These are phyloP conservation scores for Ampelomyces quisqualis DNA, from an alignment of 2,329 filamentous ascomycete species.

Conservation along the genomic window DNA sequence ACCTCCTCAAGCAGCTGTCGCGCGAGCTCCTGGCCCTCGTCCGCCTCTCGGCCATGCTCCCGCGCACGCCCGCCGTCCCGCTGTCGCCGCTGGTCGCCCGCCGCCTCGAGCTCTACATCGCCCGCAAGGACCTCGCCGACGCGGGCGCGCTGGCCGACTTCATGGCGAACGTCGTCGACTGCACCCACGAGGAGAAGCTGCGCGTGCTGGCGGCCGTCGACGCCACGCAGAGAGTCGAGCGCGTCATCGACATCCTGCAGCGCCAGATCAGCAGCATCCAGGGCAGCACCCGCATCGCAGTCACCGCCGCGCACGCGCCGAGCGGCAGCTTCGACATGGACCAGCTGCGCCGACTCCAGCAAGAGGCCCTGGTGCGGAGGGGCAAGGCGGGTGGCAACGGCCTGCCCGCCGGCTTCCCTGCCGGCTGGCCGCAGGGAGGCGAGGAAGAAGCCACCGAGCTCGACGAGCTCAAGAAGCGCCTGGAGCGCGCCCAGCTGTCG, in stretches of 20 bases:
- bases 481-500: conserved; percentile 77
- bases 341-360: conserved; percentile 46
- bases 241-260: conserved; percentile 79
- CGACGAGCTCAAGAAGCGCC: conserved; percentile 84
- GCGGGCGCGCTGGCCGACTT: conserved; percentile 90
- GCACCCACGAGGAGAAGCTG: conserved; percentile 87
- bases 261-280: conserved; percentile 82
- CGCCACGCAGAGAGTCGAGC: conserved; percentile 73
- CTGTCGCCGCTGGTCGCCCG: conserved; percentile 84
- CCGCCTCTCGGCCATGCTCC: conserved; percentile 79
- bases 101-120: conserved; percentile 83
- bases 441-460: conserved; percentile 87
- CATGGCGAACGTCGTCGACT: conserved; percentile 90
- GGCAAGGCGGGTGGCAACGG: conserved; percentile 34
- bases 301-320: conserved; percentile 65
- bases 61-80: conserved; percentile 63
- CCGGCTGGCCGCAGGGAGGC: conserved; percentile 47
- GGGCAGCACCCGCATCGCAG: conserved; percentile 81
- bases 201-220: conserved; percentile 79
- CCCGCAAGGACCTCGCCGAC: conserved; percentile 76
- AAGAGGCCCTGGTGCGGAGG: conserved; percentile 45
- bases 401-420: conserved; percentile 48
- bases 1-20: conserved; percentile 78
- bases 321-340: conserved; percentile 47
- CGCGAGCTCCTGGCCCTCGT: conserved; percentile 83